Conservation (phyloP, 2,329 filamentous ascomycete species). For the Neonectria punicea region DNA sequence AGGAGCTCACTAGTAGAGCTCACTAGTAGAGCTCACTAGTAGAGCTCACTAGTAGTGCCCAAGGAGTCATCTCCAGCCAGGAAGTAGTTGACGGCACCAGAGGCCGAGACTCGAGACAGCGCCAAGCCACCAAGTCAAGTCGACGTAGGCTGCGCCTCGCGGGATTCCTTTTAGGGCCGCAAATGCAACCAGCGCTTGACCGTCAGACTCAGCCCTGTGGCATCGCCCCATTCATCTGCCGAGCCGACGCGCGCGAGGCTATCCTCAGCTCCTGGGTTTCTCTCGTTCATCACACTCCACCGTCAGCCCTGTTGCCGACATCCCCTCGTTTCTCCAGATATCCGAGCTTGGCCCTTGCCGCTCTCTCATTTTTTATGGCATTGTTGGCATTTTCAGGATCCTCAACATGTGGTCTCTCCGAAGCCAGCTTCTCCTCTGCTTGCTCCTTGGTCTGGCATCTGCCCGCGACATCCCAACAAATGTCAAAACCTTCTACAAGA, state of each 20-base stretch:
- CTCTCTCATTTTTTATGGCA: not conserved
- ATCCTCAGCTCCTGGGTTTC: not conserved
- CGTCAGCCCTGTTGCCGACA: not conserved
- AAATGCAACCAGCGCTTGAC: not conserved
- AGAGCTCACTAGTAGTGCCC: not conserved
- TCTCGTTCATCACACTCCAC: not conserved
- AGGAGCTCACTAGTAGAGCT: not conserved
- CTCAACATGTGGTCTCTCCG: constrained; percentile 31
- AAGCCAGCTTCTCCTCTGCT: constrained; percentile 31
- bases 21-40: not conserved
- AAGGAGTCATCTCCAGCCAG: not conserved
- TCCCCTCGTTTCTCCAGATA: not conserved
- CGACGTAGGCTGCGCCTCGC: not conserved
- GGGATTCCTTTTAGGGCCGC: not conserved
- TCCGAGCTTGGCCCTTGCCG: not conserved
- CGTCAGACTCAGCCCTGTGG: not conserved
- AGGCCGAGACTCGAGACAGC: not conserved
- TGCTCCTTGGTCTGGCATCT: constrained; percentile 32
- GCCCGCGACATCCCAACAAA: constrained; percentile 53
- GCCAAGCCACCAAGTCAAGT: not conserved
- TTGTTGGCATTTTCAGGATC: not conserved
- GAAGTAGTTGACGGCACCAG: not conserved
- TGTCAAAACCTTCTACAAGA: constrained; percentile 53
- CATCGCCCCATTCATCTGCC: not conserved
- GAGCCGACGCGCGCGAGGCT: not conserved